Percentiles rank a stretch among this genome's conserved stretches.
These are phyloP conservation scores for Irpex rosettiformis DNA, from an alignment of 1,284 basidiomycete species.

Conservation along the genomic window DNA sequence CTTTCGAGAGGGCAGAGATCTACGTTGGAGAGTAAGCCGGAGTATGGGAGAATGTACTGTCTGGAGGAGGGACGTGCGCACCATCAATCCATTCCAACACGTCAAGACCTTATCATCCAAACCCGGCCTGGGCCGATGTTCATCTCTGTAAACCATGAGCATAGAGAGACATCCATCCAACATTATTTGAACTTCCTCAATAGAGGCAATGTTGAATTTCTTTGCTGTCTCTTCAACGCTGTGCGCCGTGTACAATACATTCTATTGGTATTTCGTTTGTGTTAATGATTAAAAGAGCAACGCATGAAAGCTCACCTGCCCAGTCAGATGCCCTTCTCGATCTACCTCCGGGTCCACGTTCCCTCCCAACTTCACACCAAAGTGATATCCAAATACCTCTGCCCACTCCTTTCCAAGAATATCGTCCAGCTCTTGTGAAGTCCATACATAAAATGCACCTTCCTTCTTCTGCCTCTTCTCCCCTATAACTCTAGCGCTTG, in stretches of 20 bases:
- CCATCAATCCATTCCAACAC: conserved; percentile 45
- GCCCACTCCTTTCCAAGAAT: conserved; percentile 28
- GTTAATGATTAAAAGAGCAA: not conserved
- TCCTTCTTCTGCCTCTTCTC: conserved; percentile 36
- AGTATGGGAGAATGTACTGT: not conserved
- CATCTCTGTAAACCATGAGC: conserved; percentile 32
- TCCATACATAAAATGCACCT: conserved; percentile 45
- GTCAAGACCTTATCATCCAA: conserved; percentile 45
- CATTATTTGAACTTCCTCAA: conserved; percentile 23
- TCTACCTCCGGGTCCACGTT: conserved; percentile 41
- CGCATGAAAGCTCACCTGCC: conserved; percentile 25
- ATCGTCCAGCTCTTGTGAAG: conserved; percentile 31
- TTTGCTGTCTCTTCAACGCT: conserved; percentile 21
- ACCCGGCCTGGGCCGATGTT: conserved; percentile 36
- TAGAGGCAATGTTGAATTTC: conserved; percentile 16
- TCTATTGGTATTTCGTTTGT: conserved; percentile 22
- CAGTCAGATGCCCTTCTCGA: conserved; percentile 36
- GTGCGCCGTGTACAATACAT: conserved; percentile 25
- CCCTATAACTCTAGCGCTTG: too few relatives aligned
- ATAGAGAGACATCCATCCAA: conserved; percentile 21
- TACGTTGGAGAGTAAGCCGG: conserved; percentile 5
- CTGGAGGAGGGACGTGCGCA: too few relatives aligned
- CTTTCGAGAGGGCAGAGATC: conserved; percentile 26
- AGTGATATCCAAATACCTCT: conserved; percentile 31
- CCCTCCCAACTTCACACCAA: conserved; percentile 33